phyloP scores from a whole-genome alignment of 2,329 filamentous ascomycete genomes.

The Colletotrichum eremochloae region DNA sequence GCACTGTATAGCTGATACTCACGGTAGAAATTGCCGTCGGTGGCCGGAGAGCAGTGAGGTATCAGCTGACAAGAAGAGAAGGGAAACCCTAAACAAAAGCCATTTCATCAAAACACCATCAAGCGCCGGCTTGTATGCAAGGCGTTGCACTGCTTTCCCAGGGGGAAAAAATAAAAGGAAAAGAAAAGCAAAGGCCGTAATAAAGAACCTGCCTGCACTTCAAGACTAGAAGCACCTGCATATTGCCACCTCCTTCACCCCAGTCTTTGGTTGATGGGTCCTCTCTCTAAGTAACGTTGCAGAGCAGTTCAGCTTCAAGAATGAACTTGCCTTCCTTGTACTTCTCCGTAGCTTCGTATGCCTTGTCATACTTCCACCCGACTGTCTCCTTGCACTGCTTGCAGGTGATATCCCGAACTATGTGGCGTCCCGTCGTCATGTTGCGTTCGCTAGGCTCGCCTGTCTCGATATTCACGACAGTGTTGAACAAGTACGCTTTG shows the following conservation, averaged over 20 bases:
- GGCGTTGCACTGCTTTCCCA: background rate
- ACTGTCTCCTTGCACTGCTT: constrained; percentile 92
- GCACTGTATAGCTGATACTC: background rate
- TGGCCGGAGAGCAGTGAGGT: background rate
- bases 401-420: constrained; percentile 94
- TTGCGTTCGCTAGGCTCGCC: constrained; percentile 92
- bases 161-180: background rate
- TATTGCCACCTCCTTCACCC: no score
- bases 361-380: constrained; percentile 99
- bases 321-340: constrained; percentile 99
- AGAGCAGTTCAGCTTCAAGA: constrained; percentile 90
- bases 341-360: constrained; percentile 91
- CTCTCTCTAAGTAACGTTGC: constrained; percentile 72
- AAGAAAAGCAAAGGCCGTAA: background rate
- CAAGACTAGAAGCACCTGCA: background rate
- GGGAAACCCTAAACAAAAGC: background rate
- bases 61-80: background rate
- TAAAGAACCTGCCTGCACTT: no score
- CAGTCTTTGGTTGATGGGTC: background rate
- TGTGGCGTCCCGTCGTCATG: constrained; percentile 97
- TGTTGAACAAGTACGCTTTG: constrained; percentile 96
- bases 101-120: background rate
- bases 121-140: constrained; percentile 1
- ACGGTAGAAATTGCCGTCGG: no score
- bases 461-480: constrained; percentile 89